Conservation (phyloP, 2,329 filamentous ascomycete genomes). For the Aspergillus sp. region DNA sequence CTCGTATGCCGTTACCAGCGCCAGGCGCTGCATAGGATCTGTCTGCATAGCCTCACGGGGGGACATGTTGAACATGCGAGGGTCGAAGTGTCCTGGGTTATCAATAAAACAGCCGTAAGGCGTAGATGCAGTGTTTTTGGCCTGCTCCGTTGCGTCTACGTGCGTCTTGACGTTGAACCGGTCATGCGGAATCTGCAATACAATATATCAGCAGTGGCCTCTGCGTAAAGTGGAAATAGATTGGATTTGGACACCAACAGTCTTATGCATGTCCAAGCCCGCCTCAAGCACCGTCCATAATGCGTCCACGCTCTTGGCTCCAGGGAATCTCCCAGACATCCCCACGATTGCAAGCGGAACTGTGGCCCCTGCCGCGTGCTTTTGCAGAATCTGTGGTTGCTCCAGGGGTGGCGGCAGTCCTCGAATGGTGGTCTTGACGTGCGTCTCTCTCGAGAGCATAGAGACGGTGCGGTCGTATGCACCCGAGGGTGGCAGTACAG, state of each 20-base stretch:
- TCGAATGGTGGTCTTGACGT: no score
- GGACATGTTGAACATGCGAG: conserved; percentile 51
- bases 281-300: conserved; percentile 5
- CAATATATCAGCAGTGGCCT: not conserved
- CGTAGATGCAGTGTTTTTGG: conserved; percentile 29
- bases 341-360: conserved; percentile 7
- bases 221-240: not conserved
- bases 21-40: conserved; percentile 75
- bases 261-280: conserved; percentile 4
- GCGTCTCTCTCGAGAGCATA: no score
- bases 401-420: not conserved
- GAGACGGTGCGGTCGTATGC: no score
- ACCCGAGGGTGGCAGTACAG: no score
- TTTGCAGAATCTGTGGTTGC: not conserved
- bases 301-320: not conserved
- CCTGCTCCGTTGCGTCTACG: conserved; percentile 31
- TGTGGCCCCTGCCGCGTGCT: no score
- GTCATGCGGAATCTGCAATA: conserved; percentile 12
- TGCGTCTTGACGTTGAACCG: conserved; percentile 36
- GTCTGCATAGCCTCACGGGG: conserved; percentile 65
- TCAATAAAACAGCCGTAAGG: conserved; percentile 39
- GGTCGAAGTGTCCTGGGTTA: conserved; percentile 38
- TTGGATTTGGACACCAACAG: not conserved
- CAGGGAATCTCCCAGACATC: conserved; percentile 8
- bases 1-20: conserved; percentile 74